phyloP scores from a whole-genome alignment of 1,139 yeast genomes.

The Kodamaea anthophila region DNA sequence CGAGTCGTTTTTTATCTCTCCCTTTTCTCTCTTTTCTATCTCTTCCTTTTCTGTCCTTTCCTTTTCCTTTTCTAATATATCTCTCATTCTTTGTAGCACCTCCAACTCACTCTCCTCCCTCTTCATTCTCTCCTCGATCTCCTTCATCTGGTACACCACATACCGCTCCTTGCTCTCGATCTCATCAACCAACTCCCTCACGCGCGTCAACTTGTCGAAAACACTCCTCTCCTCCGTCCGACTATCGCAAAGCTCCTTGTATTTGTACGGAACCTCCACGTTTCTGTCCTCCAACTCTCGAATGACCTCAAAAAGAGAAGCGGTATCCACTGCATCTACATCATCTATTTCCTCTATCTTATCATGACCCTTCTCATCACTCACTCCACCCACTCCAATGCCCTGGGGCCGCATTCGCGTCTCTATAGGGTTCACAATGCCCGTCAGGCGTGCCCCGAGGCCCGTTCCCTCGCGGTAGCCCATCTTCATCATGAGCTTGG shows the following conservation, averaged over 20 bases:
- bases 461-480: conserved; percentile 85
- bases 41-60: background rate
- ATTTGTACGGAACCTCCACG: conserved; percentile 22
- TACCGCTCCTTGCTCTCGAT: conserved; percentile 16
- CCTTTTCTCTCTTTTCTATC: background rate
- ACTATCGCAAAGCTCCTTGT: conserved; percentile 21
- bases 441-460: conserved; percentile 63
- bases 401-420: conserved; percentile 62
- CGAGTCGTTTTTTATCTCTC: background rate
- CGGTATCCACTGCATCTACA: conserved; percentile 7
- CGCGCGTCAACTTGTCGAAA: conserved; percentile 10
- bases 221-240: conserved; percentile 10
- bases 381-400: conserved; percentile 65
- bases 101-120: conserved; percentile 4
- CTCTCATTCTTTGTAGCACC: conserved; percentile 3
- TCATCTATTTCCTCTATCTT: conserved; percentile 8
- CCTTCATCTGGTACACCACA: conserved; percentile 14
- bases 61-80: conserved; percentile 4
- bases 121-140: conserved; percentile 6
- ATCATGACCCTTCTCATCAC: conserved; percentile 17
- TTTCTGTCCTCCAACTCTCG: conserved; percentile 23
- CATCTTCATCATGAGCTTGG: conserved; percentile 71
- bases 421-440: conserved; percentile 74
- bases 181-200: conserved; percentile 14
- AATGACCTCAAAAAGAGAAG: conserved; percentile 20